These are phyloP conservation scores for Ophiognomonia clavigignenti-juglandacearum DNA, from an alignment of 2,329 filamentous ascomycete genomes.

Conservation along the genomic window DNA sequence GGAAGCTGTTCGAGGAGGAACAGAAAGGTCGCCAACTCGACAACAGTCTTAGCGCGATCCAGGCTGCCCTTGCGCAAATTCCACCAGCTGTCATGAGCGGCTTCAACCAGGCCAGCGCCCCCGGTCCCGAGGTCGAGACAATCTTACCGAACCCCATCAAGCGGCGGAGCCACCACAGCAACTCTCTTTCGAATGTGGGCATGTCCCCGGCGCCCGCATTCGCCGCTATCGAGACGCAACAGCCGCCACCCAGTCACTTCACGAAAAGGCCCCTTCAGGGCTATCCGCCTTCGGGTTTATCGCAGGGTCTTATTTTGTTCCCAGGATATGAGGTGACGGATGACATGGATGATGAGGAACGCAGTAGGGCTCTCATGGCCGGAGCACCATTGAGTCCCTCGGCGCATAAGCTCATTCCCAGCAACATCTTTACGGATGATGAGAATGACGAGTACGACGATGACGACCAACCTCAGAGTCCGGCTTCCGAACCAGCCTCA, in stretches of 20 bases:
- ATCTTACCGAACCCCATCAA: conserved; percentile 37
- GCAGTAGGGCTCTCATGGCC: conserved; percentile 54
- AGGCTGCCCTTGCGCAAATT: conserved; percentile 39
- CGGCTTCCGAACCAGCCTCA: conserved; percentile 26
- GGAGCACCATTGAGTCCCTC: conserved; percentile 73
- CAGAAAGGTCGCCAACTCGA: conserved; percentile 43
- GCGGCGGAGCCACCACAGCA: conserved; percentile 43
- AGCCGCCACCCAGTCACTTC: conserved; percentile 7
- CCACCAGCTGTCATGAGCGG: conserved; percentile 27
- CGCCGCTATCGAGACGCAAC: conserved; percentile 25
- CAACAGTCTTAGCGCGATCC: conserved; percentile 40
- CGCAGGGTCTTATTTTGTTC: conserved; percentile 29
- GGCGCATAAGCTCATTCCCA: conserved; percentile 68
- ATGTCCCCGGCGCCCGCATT: conserved; percentile 37
- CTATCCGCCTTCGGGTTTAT: conserved; percentile 36
- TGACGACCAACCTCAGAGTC: conserved; percentile 51
- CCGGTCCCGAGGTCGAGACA: conserved; percentile 43
- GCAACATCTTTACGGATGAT: conserved; percentile 54
- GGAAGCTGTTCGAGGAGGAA: conserved; percentile 41
- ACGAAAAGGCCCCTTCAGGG: conserved; percentile 29
- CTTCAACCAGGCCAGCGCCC: conserved; percentile 40
- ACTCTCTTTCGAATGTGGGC: conserved; percentile 37
- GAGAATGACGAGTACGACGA: conserved; percentile 60
- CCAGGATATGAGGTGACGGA: conserved; percentile 36
- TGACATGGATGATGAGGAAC: conserved; percentile 53